These are phyloP conservation scores for Cryptococcus depauperatus DNA, from an alignment of 1,284 basidiomycete species.

Conservation along the genomic window DNA sequence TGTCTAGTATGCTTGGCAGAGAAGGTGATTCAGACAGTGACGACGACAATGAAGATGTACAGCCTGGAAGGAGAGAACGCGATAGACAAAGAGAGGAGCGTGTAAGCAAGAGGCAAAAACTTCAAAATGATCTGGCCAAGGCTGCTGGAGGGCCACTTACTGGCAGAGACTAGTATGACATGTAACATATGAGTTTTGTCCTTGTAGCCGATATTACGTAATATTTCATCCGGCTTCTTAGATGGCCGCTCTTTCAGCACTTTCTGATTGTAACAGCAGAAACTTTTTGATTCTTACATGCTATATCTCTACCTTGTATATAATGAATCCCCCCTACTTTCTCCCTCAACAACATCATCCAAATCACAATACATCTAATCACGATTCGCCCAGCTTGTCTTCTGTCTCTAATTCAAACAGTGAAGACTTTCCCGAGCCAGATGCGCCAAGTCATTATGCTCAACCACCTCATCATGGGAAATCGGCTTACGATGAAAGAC, in stretches of 20 bases:
- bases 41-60: constrained; percentile 18
- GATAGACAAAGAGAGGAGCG: constrained; percentile 4
- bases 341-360: constrained; percentile 3
- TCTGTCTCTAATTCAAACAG: neutral
- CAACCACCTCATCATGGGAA: constrained; percentile 1
- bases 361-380: constrained; percentile 3
- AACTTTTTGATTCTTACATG: neutral
- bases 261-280: neutral
- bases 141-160: constrained; percentile 26
- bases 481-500: too few species aligned
- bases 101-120: constrained; percentile 19
- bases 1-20: constrained; percentile 7
- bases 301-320: neutral
- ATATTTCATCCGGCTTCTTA: neutral
- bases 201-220: neutral
- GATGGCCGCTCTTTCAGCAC: neutral
- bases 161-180: neutral
- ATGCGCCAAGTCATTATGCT: neutral
- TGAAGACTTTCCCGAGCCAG: constrained; percentile 1
- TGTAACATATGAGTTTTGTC: neutral
- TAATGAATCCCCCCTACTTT: constrained; percentile 14
- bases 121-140: constrained; percentile 29
- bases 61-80: constrained; percentile 6
- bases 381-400: neutral
- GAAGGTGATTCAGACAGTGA: constrained; percentile 16